Evolutionary conservation across 129 eudicot species (phyloP), one percentile per base, ranked within the genome.

Genomic region (Gnaphalium uliginosum): DNA sequence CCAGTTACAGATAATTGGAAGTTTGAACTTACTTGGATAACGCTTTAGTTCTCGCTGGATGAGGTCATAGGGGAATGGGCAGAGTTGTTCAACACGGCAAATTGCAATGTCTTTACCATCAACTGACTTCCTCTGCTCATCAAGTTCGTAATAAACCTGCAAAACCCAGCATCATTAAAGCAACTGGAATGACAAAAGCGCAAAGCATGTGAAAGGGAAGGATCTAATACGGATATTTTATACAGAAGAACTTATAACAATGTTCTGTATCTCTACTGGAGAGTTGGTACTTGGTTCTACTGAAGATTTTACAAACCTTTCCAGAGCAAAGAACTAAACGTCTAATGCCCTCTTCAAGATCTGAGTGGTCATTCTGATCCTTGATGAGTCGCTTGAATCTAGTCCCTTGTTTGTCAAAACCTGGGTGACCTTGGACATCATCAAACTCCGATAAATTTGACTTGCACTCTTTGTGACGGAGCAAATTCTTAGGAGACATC

Each of bases 11-110:
- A 39, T 46, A 5, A 46, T 46, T 46, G 8, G 30, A 8, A 21
- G 64, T 71, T 67, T 50, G 27, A 74, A 84, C 96, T 68, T 89
- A 94, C 99, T 94, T 70, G 99, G 97, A 85, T 94, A 94, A 32
- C 99, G 88, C 78, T 94, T 94, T 54, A 94, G 83, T 78, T 94
- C 99, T 78, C 99, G 93, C 87, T 91, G 96, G 75, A 89, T 76
- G 76, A 94, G 97, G 62, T 94, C 96, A 41, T 91, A 94, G 4
- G 98, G 99, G 99, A 94, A 94, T 6, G 99, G 99, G 73, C 99
- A 88, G 68, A 94, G 97, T 79, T 94, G 99, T 77, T 94, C 99
- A 77, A 94, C 92, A 69, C 99, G 85, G 71, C 98, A 94, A 43
- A 94, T 89, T 15, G 98, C 98, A 43, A 94, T 39, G 66, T 94